Base-by-base conservation (phyloP, 1,284 basidiomycete species). In the Somion occarium region DNA sequence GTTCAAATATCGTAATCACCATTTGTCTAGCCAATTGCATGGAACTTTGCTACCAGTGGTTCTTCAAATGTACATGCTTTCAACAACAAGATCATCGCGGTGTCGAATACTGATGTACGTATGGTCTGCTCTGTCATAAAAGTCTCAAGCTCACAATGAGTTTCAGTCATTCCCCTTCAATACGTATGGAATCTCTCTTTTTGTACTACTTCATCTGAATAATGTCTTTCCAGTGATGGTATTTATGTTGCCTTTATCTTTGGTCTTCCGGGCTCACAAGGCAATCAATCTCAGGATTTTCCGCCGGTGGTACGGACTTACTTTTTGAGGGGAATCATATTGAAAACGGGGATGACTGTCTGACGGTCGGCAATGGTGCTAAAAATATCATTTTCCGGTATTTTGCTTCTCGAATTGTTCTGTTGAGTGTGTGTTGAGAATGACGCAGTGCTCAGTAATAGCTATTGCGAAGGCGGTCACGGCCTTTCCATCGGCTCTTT, bases 401-500 rank as follows among this genome's bases (percentile, higher is more conserved):
- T 15, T n/a, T n/a, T n/a, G n/a, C n/a, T n/a, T n/a, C n/a, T n/a
- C n/a, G 60, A 53, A 43, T 13, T 42, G 12, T 20, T 9, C n/a
- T 9, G 34, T 27, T 30, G 19, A 18, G 25, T n/a, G n/a, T n/a
- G n/a, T n/a, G n/a, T n/a, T n/a, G n/a, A n/a, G 18, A 23, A 23
- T 11, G 3, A 13, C 12, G 23, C 20, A 38, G 3, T 24, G 22
- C 19, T 48, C 49, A 79, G 79, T 46, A 68, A 80, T 50, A 62
- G 69, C 2, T 78, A 76, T 55, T 82, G 80, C 56, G 76, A 78
- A 58, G 78, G 78, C 15, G 78, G 81, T 0, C 82, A 84, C 54
- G 80, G 82, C 0, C 66, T 83, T 1, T 82, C 79, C 1, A 78
- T 85, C 38, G 82, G 82, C 2, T 83, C 80, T 0, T 66, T 84